A percentile compares a stretch with the other conserved stretches of the same genome.
Conservation (phyloP, 805 yeast genomes). For the Hanseniaspora pseudoguilliermondii region DNA sequence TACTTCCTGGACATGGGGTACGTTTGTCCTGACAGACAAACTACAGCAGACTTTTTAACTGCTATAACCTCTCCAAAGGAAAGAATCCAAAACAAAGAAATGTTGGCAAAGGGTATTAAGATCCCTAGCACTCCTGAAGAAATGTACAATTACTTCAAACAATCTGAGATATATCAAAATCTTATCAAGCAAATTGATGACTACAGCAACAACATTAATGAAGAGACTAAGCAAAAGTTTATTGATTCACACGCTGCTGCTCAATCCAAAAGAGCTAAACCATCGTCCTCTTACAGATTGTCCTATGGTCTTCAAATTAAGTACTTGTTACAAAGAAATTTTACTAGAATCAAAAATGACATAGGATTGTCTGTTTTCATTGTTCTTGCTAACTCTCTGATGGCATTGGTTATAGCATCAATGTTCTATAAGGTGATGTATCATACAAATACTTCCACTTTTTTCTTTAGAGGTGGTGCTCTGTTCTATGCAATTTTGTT, state of each 20-base stretch:
- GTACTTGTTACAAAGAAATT: constrained; percentile 33
- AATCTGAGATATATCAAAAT: constrained; percentile 32
- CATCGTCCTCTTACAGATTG: constrained; percentile 37
- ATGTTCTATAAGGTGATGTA: constrained; percentile 37
- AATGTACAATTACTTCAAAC: constrained; percentile 39
- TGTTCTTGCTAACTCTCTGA: constrained; percentile 33
- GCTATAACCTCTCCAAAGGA: constrained; percentile 43
- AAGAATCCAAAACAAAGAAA: constrained; percentile 34
- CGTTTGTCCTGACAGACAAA: constrained; percentile 43
- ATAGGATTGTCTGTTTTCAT: constrained; percentile 31
- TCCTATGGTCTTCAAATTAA: constrained; percentile 39
- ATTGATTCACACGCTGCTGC: constrained; percentile 33
- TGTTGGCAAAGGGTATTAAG: constrained; percentile 25
- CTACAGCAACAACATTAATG: constrained; percentile 13
- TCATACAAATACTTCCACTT: constrained; percentile 30
- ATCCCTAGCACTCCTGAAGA: constrained; percentile 44
- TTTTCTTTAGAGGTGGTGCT: constrained; percentile 44
- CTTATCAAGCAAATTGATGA: constrained; percentile 35
- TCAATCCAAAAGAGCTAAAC: constrained; percentile 35
- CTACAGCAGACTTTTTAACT: constrained; percentile 48
- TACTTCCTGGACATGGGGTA: constrained; percentile 45
- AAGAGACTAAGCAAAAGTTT: constrained; percentile 16
- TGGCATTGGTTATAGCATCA: constrained; percentile 43
- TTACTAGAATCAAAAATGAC: constrained; percentile 37
- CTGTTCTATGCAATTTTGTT: constrained; percentile 52